Conservation (phyloP, 257 asterid genomes). For the Sherardia arvensis region DNA sequence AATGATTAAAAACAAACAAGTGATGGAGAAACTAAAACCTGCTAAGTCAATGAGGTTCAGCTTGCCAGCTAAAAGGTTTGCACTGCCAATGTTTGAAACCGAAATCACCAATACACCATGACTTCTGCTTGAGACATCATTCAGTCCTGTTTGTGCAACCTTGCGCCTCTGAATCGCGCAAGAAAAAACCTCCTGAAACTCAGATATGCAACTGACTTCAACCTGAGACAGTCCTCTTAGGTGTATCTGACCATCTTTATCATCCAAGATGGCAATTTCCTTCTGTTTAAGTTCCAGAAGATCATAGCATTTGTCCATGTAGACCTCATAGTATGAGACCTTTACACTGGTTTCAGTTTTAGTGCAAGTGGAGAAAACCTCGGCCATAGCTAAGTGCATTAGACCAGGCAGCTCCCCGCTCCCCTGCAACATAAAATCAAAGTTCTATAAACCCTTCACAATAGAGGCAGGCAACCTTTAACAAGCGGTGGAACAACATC, state of each 20-base stretch:
- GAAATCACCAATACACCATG: constrained; percentile 63
- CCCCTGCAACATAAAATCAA: constrained; percentile 42
- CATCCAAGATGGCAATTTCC: constrained; percentile 58
- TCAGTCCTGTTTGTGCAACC: constrained; percentile 62
- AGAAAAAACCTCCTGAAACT: constrained; percentile 51
- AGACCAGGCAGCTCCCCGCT: constrained; percentile 64
- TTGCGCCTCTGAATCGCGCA: constrained; percentile 65
- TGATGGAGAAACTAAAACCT: constrained; percentile 35
- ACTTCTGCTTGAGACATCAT: constrained; percentile 87
- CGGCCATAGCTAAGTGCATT: constrained; percentile 57
- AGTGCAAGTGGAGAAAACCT: constrained; percentile 39
- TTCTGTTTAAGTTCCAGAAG: constrained; percentile 59
- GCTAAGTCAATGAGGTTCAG: constrained; percentile 90
- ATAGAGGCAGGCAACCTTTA: not conserved
- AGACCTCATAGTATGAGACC: constrained; percentile 79
- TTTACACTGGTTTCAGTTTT: constrained; percentile 29
- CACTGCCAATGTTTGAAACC: constrained; percentile 26
- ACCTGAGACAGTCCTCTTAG: constrained; percentile 69
- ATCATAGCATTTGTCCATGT: constrained; percentile 78
- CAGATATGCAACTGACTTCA: constrained; percentile 35
- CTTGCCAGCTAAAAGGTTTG: constrained; percentile 44
- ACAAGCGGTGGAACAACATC: not conserved
- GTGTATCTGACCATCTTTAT: constrained; percentile 62
- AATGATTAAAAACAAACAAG: not conserved
- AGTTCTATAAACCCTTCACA: not conserved